phyloP scores from a whole-genome alignment of 208 protist genomes.

The Leishmania amazonensis region DNA sequence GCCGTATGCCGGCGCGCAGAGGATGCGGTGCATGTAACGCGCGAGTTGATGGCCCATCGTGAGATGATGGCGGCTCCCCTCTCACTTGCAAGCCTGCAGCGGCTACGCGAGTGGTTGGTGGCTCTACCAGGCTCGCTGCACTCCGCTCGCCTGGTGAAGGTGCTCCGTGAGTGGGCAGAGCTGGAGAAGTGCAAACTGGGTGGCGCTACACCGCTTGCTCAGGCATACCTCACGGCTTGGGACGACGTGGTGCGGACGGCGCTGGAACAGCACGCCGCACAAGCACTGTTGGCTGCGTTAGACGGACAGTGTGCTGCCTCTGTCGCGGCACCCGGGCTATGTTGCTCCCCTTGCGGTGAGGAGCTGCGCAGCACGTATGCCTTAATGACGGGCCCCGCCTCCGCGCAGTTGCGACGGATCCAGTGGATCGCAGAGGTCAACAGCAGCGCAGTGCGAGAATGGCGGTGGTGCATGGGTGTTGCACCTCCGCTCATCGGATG shows the following conservation, averaged over 20 bases:
- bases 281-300: neutral
- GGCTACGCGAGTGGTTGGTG: constrained; percentile 13
- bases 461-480: constrained; percentile 7
- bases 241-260: constrained; percentile 5
- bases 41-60: constrained; percentile 1
- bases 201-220: neutral
- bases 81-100: neutral
- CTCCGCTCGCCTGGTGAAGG: neutral
- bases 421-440: constrained; percentile 20
- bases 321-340: neutral
- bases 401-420: constrained; percentile 6
- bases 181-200: neutral
- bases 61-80: neutral
- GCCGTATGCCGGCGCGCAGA: constrained; percentile 1
- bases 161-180: constrained; percentile 1
- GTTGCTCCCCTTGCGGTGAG: neutral
- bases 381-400: neutral
- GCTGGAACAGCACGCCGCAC: neutral
- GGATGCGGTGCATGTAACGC: constrained; percentile 1
- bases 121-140: constrained; percentile 10
- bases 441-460: constrained; percentile 18
- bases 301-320: neutral
- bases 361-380: constrained; percentile 6
- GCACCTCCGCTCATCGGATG: neutral
- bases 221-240: neutral